Evolutionary conservation across 2,329 filamentous ascomycete species (phyloP).

Genomic region (Pseudogymnoascus sp.): DNA sequence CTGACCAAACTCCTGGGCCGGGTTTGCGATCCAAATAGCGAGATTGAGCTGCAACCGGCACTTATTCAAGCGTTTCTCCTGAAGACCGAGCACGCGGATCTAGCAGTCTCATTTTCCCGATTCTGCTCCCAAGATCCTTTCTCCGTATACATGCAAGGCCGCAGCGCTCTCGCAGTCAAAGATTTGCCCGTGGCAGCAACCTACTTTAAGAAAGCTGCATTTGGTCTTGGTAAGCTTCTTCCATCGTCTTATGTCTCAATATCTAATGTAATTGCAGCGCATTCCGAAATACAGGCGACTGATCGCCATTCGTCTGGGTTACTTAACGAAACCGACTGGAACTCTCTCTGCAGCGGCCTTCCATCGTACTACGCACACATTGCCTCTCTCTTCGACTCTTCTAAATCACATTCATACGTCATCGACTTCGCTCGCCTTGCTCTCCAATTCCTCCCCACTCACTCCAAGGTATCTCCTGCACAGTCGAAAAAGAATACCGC

Average conservation of each 20-base stretch:
- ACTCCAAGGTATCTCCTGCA: not conserved
- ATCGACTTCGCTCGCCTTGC: constrained; percentile 75
- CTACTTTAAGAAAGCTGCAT: constrained; percentile 75
- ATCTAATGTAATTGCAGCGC: constrained; percentile 19
- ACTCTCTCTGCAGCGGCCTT: constrained; percentile 60
- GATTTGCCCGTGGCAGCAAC: constrained; percentile 66
- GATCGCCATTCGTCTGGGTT: constrained; percentile 56
- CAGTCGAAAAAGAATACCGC: constrained; percentile 14
- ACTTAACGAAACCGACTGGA: constrained; percentile 68
- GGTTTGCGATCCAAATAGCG: constrained; percentile 55
- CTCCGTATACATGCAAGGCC: constrained; percentile 76
- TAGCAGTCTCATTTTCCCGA: constrained; percentile 48
- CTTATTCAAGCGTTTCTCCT: constrained; percentile 56
- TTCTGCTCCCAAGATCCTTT: constrained; percentile 52
- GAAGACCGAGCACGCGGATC: constrained; percentile 50
- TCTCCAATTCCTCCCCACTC: constrained; percentile 49
- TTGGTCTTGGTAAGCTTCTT: constrained; percentile 64
- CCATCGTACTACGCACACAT: constrained; percentile 84
- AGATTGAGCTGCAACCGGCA: constrained; percentile 54
- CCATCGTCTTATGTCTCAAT: too few species aligned
- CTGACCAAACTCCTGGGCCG: constrained; percentile 61
- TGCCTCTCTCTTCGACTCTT: constrained; percentile 69
- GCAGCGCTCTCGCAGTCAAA: constrained; percentile 64
- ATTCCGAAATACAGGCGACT: constrained; percentile 18
- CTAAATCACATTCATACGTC: constrained; percentile 69